phyloP scores from a whole-genome alignment of 768 basidiomycete genomes.

The Macrolepiota dolichaula region DNA sequence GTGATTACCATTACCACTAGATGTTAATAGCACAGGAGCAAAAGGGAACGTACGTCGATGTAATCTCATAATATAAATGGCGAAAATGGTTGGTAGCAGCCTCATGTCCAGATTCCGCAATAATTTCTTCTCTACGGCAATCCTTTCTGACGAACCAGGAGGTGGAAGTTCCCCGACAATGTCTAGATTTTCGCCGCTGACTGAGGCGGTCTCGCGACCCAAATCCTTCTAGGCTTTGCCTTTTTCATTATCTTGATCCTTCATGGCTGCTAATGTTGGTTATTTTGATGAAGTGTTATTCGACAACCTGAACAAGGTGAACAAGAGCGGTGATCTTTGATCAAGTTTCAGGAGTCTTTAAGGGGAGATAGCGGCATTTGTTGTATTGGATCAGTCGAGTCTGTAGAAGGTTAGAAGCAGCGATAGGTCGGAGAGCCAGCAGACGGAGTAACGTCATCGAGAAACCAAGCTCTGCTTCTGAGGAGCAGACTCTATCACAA shows the following conservation, averaged over 20 bases:
- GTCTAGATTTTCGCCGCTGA: not conserved
- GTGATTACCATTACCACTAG: not conserved
- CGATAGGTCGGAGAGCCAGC: not conserved
- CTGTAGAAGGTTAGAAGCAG: not conserved
- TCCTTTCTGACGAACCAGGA: slow-evolving; percentile 19
- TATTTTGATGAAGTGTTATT: not conserved
- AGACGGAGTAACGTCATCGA: not conserved
- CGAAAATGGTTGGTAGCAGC: too few relatives aligned
- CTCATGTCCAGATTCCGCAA: too few relatives aligned
- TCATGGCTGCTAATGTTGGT: not conserved
- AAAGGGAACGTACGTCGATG: slow-evolving; percentile 44
- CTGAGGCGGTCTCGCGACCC: not conserved
- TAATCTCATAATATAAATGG: slow-evolving; percentile 63
- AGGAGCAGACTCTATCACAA: not conserved
- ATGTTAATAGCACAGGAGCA: not conserved
- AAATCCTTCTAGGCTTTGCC: too few relatives aligned
- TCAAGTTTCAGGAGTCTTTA: not conserved
- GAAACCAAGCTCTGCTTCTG: not conserved
- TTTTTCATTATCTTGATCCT: too few relatives aligned
- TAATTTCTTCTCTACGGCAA: slow-evolving; percentile 34
- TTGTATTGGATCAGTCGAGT: not conserved
- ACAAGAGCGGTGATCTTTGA: not conserved
- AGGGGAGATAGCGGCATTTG: not conserved
- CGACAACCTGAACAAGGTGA: not conserved
- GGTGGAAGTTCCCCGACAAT: not conserved